Evolutionary conservation across 805 yeast genomes (phyloP).

Genomic region (Blastobotrys americana): DNA sequence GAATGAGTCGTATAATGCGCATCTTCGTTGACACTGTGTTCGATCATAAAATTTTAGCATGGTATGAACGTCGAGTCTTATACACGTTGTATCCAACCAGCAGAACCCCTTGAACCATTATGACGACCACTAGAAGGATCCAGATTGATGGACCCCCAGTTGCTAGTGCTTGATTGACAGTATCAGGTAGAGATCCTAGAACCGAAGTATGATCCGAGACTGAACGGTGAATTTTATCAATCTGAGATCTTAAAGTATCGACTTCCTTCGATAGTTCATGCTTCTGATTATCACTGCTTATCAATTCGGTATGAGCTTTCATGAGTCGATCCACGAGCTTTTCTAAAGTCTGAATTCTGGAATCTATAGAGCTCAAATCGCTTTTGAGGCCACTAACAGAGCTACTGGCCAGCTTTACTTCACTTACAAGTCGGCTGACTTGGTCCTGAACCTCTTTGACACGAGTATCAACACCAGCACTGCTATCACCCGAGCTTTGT

Average conservation of each 20-base stretch:
- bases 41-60: slow-evolving; percentile 17
- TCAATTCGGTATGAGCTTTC: slow-evolving; percentile 4
- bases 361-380: slow-evolving; percentile 11
- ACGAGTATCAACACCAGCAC: too few relatives aligned
- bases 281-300: slow-evolving; percentile 10
- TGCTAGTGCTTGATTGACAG: slow-evolving; percentile 20
- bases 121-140: slow-evolving; percentile 19
- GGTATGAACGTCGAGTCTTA: slow-evolving; percentile 22
- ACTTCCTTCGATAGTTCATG: slow-evolving; percentile 14
- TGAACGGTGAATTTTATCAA: slow-evolving; percentile 18
- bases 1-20: not conserved
- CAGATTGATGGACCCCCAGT: slow-evolving; percentile 26
- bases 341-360: slow-evolving; percentile 14
- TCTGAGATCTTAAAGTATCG: slow-evolving; percentile 11
- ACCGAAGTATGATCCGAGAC: slow-evolving; percentile 25
- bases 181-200: slow-evolving; percentile 22
- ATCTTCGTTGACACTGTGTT: not conserved
- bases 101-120: slow-evolving; percentile 23
- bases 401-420: not conserved
- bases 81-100: slow-evolving; percentile 27
- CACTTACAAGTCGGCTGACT: not conserved
- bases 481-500: too few relatives aligned
- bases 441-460: not conserved
- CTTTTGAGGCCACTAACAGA: not conserved
- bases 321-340: slow-evolving; percentile 7